Percentiles rank a stretch among this genome's conserved stretches.
These are phyloP conservation scores for Keithomyces neogunnii DNA, from an alignment of 2,329 filamentous ascomycete species.

Conservation along the genomic window DNA sequence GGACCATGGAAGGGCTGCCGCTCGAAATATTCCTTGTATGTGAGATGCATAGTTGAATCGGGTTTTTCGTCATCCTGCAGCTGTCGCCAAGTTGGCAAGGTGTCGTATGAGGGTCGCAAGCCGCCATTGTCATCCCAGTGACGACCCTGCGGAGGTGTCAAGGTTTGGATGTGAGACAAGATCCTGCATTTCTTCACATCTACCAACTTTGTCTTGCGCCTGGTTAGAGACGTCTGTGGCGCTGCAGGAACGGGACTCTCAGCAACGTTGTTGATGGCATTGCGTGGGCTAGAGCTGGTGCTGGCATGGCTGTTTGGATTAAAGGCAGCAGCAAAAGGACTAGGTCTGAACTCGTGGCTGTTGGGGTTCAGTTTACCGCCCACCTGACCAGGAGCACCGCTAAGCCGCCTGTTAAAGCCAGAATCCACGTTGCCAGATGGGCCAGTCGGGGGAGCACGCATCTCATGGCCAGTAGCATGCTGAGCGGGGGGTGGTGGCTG, in stretches of 20 bases:
- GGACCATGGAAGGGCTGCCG: slow-evolving; percentile 46
- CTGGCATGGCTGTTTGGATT: slow-evolving; percentile 62
- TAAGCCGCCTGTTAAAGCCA: slow-evolving; percentile 44
- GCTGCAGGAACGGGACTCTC: slow-evolving; percentile 19
- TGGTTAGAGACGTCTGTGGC: slow-evolving; percentile 38
- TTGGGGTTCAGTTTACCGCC: slow-evolving; percentile 54
- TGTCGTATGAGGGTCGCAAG: slow-evolving; percentile 78
- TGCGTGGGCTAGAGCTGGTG: slow-evolving; percentile 63
- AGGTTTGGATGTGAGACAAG: slow-evolving; percentile 43
- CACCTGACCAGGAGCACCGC: slow-evolving; percentile 41
- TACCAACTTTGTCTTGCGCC: slow-evolving; percentile 63
- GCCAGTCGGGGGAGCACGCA: slow-evolving; percentile 65
- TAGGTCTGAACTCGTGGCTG: slow-evolving; percentile 76
- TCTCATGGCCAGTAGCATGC: slow-evolving; percentile 52
- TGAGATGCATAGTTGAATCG: slow-evolving; percentile 54
- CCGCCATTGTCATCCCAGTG: slow-evolving; percentile 72
- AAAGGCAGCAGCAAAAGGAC: slow-evolving; percentile 71
- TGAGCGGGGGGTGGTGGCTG: slow-evolving; percentile 33
- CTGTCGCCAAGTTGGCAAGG: slow-evolving; percentile 75
- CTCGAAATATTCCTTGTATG: slow-evolving; percentile 75
- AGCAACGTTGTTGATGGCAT: slow-evolving; percentile 43
- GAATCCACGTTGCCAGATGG: slow-evolving; percentile 52
- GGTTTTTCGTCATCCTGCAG: slow-evolving; percentile 62
- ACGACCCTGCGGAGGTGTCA: slow-evolving; percentile 42
- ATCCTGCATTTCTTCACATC: slow-evolving; percentile 61